Evolutionary conservation across 1,139 yeast genomes (phyloP).

Genomic region (Diutina ranongensis): DNA sequence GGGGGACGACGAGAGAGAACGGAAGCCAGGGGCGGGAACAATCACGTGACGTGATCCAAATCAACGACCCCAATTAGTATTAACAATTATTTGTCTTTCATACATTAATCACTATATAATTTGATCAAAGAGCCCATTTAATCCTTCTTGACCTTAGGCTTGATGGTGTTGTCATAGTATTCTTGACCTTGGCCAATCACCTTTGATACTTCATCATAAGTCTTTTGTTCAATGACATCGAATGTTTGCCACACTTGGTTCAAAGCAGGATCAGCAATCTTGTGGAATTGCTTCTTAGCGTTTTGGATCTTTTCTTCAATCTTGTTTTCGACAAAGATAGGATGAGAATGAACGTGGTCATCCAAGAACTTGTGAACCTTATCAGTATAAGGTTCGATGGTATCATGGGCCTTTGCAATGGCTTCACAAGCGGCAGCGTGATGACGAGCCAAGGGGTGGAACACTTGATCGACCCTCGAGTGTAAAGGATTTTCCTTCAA

Average conservation of each 20-base stretch:
- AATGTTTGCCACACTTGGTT: neutral
- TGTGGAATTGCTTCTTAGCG: slow-evolving; percentile 1
- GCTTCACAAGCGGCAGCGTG: slow-evolving; percentile 5
- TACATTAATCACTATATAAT: neutral
- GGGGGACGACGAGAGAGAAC: too few relatives aligned
- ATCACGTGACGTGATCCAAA: neutral
- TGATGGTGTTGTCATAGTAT: neutral
- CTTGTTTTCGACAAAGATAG: neutral
- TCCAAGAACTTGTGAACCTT: neutral
- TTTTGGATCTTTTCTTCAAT: neutral
- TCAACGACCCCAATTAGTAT: too few relatives aligned
- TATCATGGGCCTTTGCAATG: neutral
- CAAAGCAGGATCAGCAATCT: neutral
- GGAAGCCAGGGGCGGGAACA: neutral
- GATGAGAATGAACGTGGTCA: neutral
- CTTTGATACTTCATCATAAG: neutral
- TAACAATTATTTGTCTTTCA: too few relatives aligned
- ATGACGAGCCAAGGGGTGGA: slow-evolving; percentile 6
- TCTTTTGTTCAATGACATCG: neutral
- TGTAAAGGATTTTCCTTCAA: slow-evolving; percentile 5
- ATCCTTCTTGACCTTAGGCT: slow-evolving; percentile 3
- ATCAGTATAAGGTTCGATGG: neutral
- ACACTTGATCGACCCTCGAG: slow-evolving; percentile 5
- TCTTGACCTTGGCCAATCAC: neutral
- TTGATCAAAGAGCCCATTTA: neutral